phyloP scores from a whole-genome alignment of 1,139 yeast genomes.

The Nadsonia starkeyi-henricii region DNA sequence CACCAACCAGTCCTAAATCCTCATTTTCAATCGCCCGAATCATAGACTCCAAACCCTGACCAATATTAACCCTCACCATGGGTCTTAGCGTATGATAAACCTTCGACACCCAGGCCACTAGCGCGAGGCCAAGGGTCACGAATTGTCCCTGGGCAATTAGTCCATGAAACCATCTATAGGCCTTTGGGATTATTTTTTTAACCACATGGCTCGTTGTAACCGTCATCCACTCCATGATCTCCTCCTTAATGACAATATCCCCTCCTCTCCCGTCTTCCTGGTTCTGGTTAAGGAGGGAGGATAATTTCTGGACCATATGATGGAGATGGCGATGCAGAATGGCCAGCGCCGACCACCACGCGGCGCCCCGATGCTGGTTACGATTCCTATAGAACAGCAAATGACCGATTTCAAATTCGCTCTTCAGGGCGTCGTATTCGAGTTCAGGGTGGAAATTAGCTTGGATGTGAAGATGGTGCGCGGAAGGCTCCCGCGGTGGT shows the following conservation, averaged over 20 bases:
- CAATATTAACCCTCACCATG: conserved; percentile 1
- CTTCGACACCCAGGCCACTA: conserved; percentile 44
- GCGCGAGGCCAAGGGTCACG: conserved; percentile 55
- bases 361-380: conserved; percentile 62
- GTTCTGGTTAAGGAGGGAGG: too few relatives aligned
- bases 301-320: conserved; percentile 5
- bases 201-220: conserved; percentile 27
- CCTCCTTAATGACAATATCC: too few relatives aligned
- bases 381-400: conserved; percentile 54
- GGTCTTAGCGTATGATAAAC: conserved; percentile 20
- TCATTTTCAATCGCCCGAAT: background rate
- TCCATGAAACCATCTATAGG: conserved; percentile 51
- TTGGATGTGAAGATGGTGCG: too few relatives aligned
- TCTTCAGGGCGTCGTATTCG: conserved; percentile 11
- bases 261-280: too few relatives aligned
- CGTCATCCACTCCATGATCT: conserved; percentile 11
- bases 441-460: background rate
- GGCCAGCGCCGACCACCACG: conserved; percentile 64
- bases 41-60: background rate
- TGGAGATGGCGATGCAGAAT: conserved; percentile 41
- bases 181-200: conserved; percentile 31
- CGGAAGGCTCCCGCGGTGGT: too few relatives aligned
- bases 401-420: conserved; percentile 46
- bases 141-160: conserved; percentile 69
- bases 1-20: background rate